Conservation (phyloP, 345 rosid genomes). For the Eucalyptus caleyi region DNA sequence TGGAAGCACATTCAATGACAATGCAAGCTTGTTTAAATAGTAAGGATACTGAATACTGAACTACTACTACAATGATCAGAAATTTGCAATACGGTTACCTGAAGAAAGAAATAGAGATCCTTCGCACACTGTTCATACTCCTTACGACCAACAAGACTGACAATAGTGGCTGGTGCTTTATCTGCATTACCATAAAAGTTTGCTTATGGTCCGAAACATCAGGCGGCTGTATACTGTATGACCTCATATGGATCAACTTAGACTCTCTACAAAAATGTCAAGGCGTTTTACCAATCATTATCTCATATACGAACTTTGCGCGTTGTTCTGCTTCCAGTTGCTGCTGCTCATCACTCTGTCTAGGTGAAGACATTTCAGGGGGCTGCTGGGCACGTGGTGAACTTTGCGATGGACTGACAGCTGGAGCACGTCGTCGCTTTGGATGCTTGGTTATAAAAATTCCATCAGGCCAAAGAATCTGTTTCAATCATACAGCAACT, state of each 20-base stretch:
- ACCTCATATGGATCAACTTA: not conserved
- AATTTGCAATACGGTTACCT: conserved; percentile 29
- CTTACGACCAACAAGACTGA: conserved; percentile 78
- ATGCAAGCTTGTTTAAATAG: not conserved
- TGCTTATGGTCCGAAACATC: not conserved
- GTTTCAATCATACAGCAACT: not conserved
- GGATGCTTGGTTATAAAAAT: conserved; percentile 94
- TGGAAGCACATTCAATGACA: not conserved
- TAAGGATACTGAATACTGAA: not conserved
- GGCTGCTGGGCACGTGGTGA: conserved; percentile 14
- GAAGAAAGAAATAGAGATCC: conserved; percentile 92
- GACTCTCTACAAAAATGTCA: not conserved
- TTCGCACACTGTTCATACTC: conserved; percentile 87
- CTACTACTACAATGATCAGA: not conserved
- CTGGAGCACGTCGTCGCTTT: conserved; percentile 37
- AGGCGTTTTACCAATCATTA: conserved; percentile 64
- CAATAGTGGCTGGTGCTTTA: conserved; percentile 75
- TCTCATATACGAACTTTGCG: conserved; percentile 80
- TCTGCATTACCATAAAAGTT: conserved; percentile 25
- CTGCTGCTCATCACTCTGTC: conserved; percentile 42
- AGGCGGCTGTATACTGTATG: not conserved
- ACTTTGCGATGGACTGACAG: conserved; percentile 12
- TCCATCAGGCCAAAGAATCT: conserved; percentile 99
- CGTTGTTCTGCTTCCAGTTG: conserved; percentile 66
- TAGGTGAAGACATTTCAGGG: conserved; percentile 27